Base-by-base conservation (phyloP, 106 monocot species). In the Allium sativum region DNA sequence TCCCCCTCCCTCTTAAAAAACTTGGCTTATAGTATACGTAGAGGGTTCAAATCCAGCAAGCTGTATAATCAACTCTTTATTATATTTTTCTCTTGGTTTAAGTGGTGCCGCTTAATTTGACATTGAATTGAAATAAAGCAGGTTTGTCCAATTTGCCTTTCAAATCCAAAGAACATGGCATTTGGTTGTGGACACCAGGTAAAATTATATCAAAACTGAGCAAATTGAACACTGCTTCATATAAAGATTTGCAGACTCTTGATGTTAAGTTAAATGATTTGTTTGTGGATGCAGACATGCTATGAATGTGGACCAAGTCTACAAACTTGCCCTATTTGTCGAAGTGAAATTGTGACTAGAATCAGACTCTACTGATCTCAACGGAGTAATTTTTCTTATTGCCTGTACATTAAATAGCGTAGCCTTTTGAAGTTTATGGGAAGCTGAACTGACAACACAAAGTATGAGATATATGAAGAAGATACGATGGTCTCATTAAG, bases 141-240 rank as follows among this genome's bases (percentile, higher is more conserved):
- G 84, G 80, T 85, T 66, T 93, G 93, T 22, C 93, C 93, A 1
- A 83, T 93, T 46, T 93, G 93, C 66, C 78, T 93, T 52, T 72
- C 85, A n/a, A 82, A 85, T 59, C 73, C 82, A 8, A 93, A 89
- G 62, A 75, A 93, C 47, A 88, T 93, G 85, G 93, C 93, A 45
- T 93, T 93, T 54, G 85, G 85, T 31, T 93, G 93, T 61, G 93
- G 88, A 0, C 93, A 93, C 66, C 93, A 89, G 88, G 93, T 93
- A 57, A 48, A 19, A 17, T 18, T 55, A 56, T 21, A 18, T 56
- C n/a, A 15, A 56, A 13, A 7, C n/a, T 17, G 11, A 18, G 4
- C 7, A 56, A 56, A 19, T 19, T 5, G 16, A 16, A 10, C 31
- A 31, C 21, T 56, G 2, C 12, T 54, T 66, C n/a, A 54, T 11